Conservation (phyloP, 768 basidiomycete species). For the Tricholoma flavovirens region DNA sequence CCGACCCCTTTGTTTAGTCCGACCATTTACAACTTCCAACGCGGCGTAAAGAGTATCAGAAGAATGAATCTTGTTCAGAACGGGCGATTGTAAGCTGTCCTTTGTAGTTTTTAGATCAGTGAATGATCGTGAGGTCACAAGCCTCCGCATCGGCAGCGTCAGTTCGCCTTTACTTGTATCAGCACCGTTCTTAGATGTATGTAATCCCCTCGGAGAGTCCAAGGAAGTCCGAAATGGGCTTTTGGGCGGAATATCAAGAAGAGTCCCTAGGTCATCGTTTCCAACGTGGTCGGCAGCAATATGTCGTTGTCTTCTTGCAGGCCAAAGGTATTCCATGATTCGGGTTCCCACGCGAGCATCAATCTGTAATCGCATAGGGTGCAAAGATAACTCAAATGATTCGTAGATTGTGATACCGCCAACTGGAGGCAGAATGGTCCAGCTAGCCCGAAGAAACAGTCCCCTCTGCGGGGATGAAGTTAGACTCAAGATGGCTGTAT, state of each 20-base stretch:
- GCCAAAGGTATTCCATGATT: conserved; percentile 89
- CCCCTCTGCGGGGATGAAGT: conserved; percentile 41
- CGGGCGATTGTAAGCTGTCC: conserved; percentile 18
- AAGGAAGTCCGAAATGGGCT: conserved; percentile 36
- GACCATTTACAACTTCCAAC: conserved; percentile 9
- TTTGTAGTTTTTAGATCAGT: conserved; percentile 53
- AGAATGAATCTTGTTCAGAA: conserved; percentile 35
- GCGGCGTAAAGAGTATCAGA: conserved; percentile 29
- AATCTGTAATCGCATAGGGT: conserved; percentile 82
- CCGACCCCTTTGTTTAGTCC: conserved; percentile 6
- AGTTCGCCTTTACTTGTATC: conserved; percentile 14
- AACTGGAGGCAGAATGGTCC: conserved; percentile 84
- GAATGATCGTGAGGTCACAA: conserved; percentile 63
- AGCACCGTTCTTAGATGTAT: conserved; percentile 10
- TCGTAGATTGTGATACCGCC: conserved; percentile 91
- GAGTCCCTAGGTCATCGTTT: conserved; percentile 10
- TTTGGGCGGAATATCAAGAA: conserved; percentile 6
- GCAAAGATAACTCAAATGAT: conserved; percentile 71
- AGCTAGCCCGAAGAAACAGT: conserved; percentile 70
- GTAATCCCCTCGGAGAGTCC: conserved; percentile 41
- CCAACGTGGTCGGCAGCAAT: conserved; percentile 18
- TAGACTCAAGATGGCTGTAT: neutral
- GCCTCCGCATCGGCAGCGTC: conserved; percentile 41
- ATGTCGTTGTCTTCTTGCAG: conserved; percentile 45
- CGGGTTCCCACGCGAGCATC: conserved; percentile 76